Conservation (phyloP, 768 basidiomycete species). For the Naganishia vaughanmartiniae region DNA sequence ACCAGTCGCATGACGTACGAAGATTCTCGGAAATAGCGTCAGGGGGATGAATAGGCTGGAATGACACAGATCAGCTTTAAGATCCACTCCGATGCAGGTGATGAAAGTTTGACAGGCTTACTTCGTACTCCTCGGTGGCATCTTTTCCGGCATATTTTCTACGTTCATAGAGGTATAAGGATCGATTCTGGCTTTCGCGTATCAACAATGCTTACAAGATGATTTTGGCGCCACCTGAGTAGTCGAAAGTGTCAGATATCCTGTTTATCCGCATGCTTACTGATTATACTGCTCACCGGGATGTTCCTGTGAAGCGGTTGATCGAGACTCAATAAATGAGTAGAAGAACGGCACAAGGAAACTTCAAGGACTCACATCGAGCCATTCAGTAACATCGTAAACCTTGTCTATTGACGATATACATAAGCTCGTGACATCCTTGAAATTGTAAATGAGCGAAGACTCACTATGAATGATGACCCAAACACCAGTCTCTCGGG, state of each 20-base stretch:
- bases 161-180: background rate
- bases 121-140: slow-evolving; percentile 61
- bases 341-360: background rate
- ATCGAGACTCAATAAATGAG: background rate
- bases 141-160: slow-evolving; percentile 76
- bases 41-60: slow-evolving; percentile 79
- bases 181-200: background rate
- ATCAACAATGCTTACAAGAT: slow-evolving; percentile 57
- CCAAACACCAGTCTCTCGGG: slow-evolving; percentile 56
- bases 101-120: background rate
- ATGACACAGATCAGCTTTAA: slow-evolving; percentile 58
- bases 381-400: slow-evolving; percentile 52
- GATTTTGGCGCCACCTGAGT: slow-evolving; percentile 73
- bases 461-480: slow-evolving; percentile 48
- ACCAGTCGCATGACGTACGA: slow-evolving; percentile 32
- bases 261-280: background rate
- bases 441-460: background rate
- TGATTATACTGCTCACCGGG: slow-evolving; percentile 38
- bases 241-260: background rate
- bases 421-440: background rate
- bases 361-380: slow-evolving; percentile 43
- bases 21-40: slow-evolving; percentile 64
- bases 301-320: slow-evolving; percentile 41
- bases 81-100: background rate
- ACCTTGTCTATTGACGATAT: slow-evolving; percentile 40